These are phyloP conservation scores for Leishmania aethiopica DNA, from an alignment of 208 protist genomes.

Conservation along the genomic window DNA sequence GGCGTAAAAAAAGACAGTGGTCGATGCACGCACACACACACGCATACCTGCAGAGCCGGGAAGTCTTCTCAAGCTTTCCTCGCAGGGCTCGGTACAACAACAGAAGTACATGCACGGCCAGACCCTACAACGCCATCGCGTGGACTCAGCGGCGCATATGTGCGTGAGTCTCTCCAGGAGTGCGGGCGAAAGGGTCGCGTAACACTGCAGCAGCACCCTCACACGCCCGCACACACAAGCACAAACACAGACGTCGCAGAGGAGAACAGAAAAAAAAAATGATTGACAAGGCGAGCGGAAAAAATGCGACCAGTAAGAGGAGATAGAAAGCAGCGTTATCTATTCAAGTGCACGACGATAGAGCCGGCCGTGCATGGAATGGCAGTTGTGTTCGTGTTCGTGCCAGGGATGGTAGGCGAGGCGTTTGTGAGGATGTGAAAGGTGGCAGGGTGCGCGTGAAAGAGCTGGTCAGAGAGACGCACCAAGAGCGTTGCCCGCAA, in stretches of 20 bases:
- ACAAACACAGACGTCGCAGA: neutral
- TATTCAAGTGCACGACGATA: neutral
- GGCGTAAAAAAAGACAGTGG: neutral
- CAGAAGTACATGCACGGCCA: neutral
- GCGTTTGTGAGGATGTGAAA: neutral
- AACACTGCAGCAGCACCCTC: neutral
- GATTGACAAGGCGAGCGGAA: neutral
- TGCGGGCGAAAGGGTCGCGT: neutral
- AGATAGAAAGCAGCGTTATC: neutral
- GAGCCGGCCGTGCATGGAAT: neutral
- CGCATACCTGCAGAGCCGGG: neutral
- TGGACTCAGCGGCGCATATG: neutral
- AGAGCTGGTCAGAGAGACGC: neutral
- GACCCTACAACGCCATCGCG: neutral
- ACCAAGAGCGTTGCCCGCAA: neutral
- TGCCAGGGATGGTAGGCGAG: neutral
- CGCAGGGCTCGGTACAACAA: neutral
- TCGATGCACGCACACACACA: neutral
- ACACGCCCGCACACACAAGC: neutral
- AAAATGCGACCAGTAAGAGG: neutral
- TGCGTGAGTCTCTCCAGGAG: neutral
- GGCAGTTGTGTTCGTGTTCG: neutral
- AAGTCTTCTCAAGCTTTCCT: neutral
- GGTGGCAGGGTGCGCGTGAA: neutral
- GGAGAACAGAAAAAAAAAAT: neutral